Conservation (phyloP, 306 rosid species). For the Sicyos edulis region DNA sequence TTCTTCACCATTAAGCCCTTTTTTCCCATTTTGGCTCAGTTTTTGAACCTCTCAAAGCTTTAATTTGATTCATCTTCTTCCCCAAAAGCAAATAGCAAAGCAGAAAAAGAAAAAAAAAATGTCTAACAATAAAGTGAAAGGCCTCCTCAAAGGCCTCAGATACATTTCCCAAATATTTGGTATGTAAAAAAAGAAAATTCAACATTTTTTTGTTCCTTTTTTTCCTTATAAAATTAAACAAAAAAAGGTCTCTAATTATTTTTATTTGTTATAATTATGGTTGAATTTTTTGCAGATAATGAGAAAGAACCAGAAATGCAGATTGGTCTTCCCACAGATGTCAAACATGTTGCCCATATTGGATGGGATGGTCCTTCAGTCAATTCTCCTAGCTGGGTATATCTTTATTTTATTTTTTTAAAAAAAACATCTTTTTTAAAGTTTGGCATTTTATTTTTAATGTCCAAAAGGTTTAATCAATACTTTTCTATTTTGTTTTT, state of each 20-base stretch:
- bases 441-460: too few species aligned
- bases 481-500: too few species aligned
- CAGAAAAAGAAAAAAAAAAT: constrained; percentile 18
- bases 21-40: constrained; percentile 15
- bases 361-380: constrained; percentile 87
- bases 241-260: neutral
- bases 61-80: constrained; percentile 18
- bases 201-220: neutral
- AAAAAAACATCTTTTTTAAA: too few species aligned
- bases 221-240: too few species aligned
- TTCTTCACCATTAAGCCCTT: too few species aligned
- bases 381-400: constrained; percentile 82
- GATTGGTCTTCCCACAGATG: constrained; percentile 87
- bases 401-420: neutral
- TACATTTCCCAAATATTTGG: constrained; percentile 92
- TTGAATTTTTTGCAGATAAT: constrained; percentile 39
- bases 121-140: constrained; percentile 78
- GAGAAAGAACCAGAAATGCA: constrained; percentile 69
- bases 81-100: constrained; percentile 6
- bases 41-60: constrained; percentile 21
- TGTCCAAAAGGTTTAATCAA: too few species aligned
- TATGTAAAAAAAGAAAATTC: constrained; percentile 14
- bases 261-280: too few species aligned
- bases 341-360: constrained; percentile 89
- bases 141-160: constrained; percentile 79